phyloP scores from a whole-genome alignment of 305 asterid genomes.

The Fraxinus angustifolia region DNA sequence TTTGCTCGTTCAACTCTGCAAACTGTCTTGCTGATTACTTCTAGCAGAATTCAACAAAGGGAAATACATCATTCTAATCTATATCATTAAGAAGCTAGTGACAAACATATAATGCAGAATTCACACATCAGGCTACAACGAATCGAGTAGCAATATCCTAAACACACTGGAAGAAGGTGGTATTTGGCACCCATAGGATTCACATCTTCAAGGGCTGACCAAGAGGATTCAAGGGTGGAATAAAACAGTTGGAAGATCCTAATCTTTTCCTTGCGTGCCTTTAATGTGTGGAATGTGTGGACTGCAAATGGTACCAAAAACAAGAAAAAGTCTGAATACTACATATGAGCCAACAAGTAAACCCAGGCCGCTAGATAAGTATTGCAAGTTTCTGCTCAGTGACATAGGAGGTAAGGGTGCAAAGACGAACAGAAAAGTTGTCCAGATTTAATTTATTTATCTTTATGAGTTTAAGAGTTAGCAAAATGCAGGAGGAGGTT shows the following conservation, averaged over 20 bases:
- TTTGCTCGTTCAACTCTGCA: not conserved
- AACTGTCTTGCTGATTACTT: not conserved
- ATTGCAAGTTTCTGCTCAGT: not conserved
- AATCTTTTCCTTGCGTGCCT: not conserved
- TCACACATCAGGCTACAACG: not conserved
- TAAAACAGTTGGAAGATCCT: not conserved
- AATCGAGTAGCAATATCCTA: not conserved
- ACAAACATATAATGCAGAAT: not conserved
- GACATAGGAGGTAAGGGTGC: not conserved
- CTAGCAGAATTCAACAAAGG: not conserved
- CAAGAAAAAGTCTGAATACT: not conserved
- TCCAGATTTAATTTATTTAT: not conserved
- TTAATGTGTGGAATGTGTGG: not conserved
- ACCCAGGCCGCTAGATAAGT: not conserved
- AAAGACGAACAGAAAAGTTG: not conserved
- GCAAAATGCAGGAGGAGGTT: not conserved
- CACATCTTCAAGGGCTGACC: not conserved
- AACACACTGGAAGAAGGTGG: not conserved
- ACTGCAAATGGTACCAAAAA: not conserved
- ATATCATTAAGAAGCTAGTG: not conserved
- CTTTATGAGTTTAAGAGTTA: not conserved
- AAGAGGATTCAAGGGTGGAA: not conserved
- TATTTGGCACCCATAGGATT: not conserved
- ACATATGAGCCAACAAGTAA: not conserved
- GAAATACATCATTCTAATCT: not conserved